Evolutionary conservation across 495 filamentous ascomycete species (phyloP), one percentile per base, ranked within the genome.

Genomic region (Neurospora intermedia): DNA sequence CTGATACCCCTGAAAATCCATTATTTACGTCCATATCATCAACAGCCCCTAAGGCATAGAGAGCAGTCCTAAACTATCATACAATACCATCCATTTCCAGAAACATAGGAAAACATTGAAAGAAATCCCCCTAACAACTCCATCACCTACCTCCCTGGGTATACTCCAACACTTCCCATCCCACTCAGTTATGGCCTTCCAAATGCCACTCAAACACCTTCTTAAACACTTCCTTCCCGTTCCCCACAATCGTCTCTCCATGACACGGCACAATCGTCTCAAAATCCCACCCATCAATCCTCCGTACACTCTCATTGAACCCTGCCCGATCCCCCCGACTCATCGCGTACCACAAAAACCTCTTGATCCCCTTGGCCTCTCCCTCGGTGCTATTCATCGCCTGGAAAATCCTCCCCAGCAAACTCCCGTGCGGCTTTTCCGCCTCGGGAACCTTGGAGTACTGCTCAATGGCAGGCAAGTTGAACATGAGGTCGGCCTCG

Each of bases 401-500:
- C 18, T 80, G 80, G 69, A 94, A 86, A 10, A 96, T 41, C 77
- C 87, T 89, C 0, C 89, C 94, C 48, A 90, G 74, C 7, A 92
- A 74, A 2, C 92, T 91, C 6, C 80, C 78, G 4, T 83, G 86
- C 3, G 81, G 82, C 72, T 87, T 85, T 18, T 86, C 82, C 0
- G 86, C 85, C 73, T 86, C 89, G 2, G 84, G 83, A 66, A 84
- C 81, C 35, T 78, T 75, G 46, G 89, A 92, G 82, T 94, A 97
- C 81, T 98, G 96, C 83, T 98, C 96, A 2, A 80, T 86, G 1
- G 94, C 91, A 0, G 96, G 96, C 27, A 97, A 82, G 80, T 97
- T 98, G 84, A 98, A 99, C 72, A 98, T 76, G 46, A 98, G 79
- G 79, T 99, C 96, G 23, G 93, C 96, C 83, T 97, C 85, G 76